Conservation (phyloP, 495 filamentous ascomycete genomes). For the Bryoglossum gracile region DNA sequence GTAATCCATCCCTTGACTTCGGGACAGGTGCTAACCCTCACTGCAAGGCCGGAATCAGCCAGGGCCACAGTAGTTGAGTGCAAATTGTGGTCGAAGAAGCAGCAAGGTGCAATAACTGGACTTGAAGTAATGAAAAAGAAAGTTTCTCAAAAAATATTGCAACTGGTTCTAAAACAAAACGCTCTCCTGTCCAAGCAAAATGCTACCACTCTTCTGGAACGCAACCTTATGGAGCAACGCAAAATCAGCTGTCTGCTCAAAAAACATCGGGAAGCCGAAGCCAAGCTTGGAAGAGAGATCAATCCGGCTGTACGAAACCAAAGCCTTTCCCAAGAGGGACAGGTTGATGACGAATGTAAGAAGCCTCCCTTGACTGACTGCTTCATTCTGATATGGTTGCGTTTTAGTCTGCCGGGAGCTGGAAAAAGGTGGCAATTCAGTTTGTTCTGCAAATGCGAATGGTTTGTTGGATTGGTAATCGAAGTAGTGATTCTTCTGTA, state of each 20-base stretch:
- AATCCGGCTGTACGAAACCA: slow-evolving; percentile 18
- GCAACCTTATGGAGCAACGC: not conserved
- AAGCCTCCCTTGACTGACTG: not conserved
- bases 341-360: slow-evolving; percentile 24
- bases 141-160: slow-evolving; percentile 5
- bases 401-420: slow-evolving; percentile 21
- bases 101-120: not conserved
- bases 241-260: slow-evolving; percentile 6
- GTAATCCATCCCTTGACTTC: slow-evolving; percentile 7
- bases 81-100: slow-evolving; percentile 7
- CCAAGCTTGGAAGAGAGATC: slow-evolving; percentile 6
- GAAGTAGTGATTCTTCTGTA: too few relatives aligned
- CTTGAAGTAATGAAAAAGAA: slow-evolving; percentile 5
- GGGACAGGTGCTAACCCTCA: slow-evolving; percentile 8
- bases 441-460: slow-evolving; percentile 14
- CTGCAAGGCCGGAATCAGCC: slow-evolving; percentile 13
- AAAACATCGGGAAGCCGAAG: slow-evolving; percentile 14
- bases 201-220: not conserved
- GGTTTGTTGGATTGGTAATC: slow-evolving; percentile 22
- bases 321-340: slow-evolving; percentile 13
- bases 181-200: not conserved
- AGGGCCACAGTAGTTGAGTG: slow-evolving; percentile 17
- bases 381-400: not conserved
- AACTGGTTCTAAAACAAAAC: slow-evolving; percentile 1
- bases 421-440: slow-evolving; percentile 4